These are phyloP conservation scores for Smallanthus sonchifolius DNA, from an alignment of 129 eudicot species.

Conservation along the genomic window DNA sequence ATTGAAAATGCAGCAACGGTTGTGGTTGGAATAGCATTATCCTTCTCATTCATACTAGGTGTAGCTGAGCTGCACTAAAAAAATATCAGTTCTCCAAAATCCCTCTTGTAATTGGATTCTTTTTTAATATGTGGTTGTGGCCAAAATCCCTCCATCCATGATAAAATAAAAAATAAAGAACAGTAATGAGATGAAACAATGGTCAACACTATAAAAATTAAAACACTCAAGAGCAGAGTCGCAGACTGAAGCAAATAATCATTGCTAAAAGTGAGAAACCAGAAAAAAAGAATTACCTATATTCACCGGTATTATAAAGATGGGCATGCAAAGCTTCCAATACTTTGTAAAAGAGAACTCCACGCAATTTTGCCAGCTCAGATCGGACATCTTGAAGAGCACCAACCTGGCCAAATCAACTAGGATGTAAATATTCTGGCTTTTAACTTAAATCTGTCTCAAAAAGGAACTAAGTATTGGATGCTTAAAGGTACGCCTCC, in stretches of 20 bases:
- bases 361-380: conserved; percentile 82
- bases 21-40: conserved; percentile 78
- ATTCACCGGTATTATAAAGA: conserved; percentile 92
- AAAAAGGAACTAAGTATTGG: conserved; percentile 14
- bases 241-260: conserved; percentile 1
- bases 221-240: conserved; percentile 8
- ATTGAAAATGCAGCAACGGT: conserved; percentile 59
- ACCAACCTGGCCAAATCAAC: conserved; percentile 67
- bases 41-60: conserved; percentile 64
- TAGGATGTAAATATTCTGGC: conserved; percentile 8
- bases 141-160: not conserved
- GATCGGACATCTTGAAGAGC: conserved; percentile 99
- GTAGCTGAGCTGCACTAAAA: conserved; percentile 66
- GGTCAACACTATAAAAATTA: not conserved
- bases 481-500: conserved; percentile 1
- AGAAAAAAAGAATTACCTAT: conserved; percentile 52
- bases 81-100: conserved; percentile 26
- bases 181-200: not conserved
- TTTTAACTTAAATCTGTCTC: conserved; percentile 3
- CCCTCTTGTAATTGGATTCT: not conserved
- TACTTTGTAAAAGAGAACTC: conserved; percentile 78
- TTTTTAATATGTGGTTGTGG: not conserved
- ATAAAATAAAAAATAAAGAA: not conserved
- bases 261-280: conserved; percentile 14
- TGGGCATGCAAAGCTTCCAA: conserved; percentile 96